A percentile compares a stretch with the other conserved stretches of the same genome.
These are phyloP conservation scores for Fusarium sp. DNA, from an alignment of 2,329 filamentous ascomycete genomes.

Conservation along the genomic window DNA sequence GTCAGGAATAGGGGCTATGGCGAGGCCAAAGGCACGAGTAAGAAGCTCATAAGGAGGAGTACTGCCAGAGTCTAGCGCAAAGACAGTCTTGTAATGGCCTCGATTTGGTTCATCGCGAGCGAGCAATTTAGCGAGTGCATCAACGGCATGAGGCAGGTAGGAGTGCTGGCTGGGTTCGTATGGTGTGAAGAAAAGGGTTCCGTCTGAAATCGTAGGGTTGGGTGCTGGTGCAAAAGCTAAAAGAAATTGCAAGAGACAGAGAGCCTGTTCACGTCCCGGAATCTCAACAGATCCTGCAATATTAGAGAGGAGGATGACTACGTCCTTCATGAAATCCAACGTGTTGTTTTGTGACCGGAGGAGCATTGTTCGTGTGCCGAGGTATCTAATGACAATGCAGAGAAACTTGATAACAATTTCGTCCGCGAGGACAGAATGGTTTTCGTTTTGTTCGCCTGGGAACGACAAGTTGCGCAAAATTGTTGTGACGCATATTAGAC, in stretches of 20 bases:
- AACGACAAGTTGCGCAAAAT: conserved; percentile 95
- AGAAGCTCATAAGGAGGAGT: conserved; percentile 78
- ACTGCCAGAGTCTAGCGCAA: conserved; percentile 73
- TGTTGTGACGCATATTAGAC: conserved; percentile 88
- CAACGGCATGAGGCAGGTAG: conserved; percentile 89
- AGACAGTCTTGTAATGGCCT: conserved; percentile 82
- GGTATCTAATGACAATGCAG: conserved; percentile 81
- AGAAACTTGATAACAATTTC: conserved; percentile 83
- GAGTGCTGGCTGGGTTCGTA: conserved; percentile 85
- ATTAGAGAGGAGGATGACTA: conserved; percentile 89
- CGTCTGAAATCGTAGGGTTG: conserved; percentile 65
- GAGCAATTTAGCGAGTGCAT: conserved; percentile 88
- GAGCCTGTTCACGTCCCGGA: conserved; percentile 84
- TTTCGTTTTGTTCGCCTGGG: conserved; percentile 66
- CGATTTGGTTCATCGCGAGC: conserved; percentile 94
- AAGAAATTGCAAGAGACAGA: conserved; percentile 87
- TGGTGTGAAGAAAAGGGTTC: conserved; percentile 75
- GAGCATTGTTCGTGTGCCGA: conserved; percentile 89
- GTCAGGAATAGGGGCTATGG: conserved; percentile 85
- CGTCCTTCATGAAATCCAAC: conserved; percentile 96
- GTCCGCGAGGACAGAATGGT: conserved; percentile 78
- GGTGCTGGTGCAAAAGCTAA: conserved; percentile 88
- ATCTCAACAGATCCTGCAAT: conserved; percentile 82
- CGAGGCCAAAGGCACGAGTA: conserved; percentile 85
- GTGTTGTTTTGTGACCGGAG: conserved; percentile 84